Evolutionary conservation across 2,329 filamentous ascomycete species (phyloP).

Genomic region (Cladosporium sp.): DNA sequence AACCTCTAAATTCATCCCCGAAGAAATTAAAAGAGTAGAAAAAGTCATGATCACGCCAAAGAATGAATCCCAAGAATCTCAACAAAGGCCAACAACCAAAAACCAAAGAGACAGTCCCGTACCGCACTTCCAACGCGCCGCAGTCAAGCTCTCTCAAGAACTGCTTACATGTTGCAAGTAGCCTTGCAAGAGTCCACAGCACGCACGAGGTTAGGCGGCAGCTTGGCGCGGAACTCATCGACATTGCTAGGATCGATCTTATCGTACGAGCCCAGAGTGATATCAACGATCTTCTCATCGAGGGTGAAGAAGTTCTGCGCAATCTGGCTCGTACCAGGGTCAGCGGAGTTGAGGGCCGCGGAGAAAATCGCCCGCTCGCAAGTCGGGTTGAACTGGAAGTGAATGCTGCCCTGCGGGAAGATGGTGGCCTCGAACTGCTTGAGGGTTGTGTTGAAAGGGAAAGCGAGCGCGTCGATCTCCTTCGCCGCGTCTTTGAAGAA

Average conservation of each 20-base stretch:
- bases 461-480: constrained; percentile 20
- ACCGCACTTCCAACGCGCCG: too few species aligned
- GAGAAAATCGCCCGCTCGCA: constrained; percentile 44
- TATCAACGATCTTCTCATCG: constrained; percentile 33
- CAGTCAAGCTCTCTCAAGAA: too few species aligned
- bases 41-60: not conserved
- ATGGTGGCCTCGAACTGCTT: constrained; percentile 43
- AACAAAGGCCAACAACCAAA: too few species aligned
- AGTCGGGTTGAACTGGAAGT: constrained; percentile 47
- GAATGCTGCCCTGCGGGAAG: constrained; percentile 44
- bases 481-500: constrained; percentile 30
- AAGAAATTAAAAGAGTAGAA: not conserved
- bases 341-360: constrained; percentile 40
- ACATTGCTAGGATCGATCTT: constrained; percentile 7
- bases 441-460: constrained; percentile 39
- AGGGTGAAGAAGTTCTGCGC: constrained; percentile 43
- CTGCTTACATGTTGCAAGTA: constrained; percentile 5
- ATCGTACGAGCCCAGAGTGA: constrained; percentile 29
- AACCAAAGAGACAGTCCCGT: too few species aligned
- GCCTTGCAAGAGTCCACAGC: constrained; percentile 12
- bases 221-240: constrained; percentile 11
- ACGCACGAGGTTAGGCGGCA: constrained; percentile 11
- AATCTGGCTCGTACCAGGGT: constrained; percentile 39
- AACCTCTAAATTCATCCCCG: too few species aligned
- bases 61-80: too few species aligned